Conservation (phyloP, 805 yeast genomes). For the Candida hungchunana region DNA sequence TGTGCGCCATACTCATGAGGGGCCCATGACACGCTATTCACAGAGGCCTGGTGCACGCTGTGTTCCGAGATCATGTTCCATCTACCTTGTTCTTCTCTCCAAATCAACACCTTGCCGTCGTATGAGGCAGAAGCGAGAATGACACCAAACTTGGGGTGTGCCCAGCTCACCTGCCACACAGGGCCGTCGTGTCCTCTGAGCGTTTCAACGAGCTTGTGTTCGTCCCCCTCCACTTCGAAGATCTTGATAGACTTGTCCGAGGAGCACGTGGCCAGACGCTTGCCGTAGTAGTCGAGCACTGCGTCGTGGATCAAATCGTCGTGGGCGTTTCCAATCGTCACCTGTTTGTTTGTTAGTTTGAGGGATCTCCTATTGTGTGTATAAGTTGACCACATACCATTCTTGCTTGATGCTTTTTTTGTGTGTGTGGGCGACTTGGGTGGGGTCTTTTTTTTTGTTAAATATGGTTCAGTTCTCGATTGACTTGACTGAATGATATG, state of each 20-base stretch:
- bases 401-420: no score
- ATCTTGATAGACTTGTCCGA: slow-evolving; percentile 95
- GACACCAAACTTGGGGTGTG: slow-evolving; percentile 96
- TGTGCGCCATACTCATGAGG: slow-evolving; percentile 96
- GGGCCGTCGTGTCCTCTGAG: slow-evolving; percentile 95
- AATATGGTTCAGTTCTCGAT: no score
- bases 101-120: slow-evolving; percentile 89
- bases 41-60: slow-evolving; percentile 87
- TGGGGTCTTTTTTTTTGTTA: not conserved
- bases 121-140: slow-evolving; percentile 92
- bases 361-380: not conserved
- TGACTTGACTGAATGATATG: no score
- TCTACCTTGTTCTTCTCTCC: slow-evolving; percentile 82
- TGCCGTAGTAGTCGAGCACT: slow-evolving; percentile 94
- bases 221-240: slow-evolving; percentile 85
- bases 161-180: slow-evolving; percentile 99
- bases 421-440: no score
- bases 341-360: slow-evolving; percentile 38
- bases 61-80: slow-evolving; percentile 90
- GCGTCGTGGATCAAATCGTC: slow-evolving; percentile 95
- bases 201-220: slow-evolving; percentile 77
- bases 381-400: slow-evolving; percentile 8
- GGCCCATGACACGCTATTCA: slow-evolving; percentile 93
- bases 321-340: slow-evolving; percentile 86
- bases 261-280: slow-evolving; percentile 91